Conservation (phyloP, 139 green algal species). For the Volvox reticuliferus region DNA sequence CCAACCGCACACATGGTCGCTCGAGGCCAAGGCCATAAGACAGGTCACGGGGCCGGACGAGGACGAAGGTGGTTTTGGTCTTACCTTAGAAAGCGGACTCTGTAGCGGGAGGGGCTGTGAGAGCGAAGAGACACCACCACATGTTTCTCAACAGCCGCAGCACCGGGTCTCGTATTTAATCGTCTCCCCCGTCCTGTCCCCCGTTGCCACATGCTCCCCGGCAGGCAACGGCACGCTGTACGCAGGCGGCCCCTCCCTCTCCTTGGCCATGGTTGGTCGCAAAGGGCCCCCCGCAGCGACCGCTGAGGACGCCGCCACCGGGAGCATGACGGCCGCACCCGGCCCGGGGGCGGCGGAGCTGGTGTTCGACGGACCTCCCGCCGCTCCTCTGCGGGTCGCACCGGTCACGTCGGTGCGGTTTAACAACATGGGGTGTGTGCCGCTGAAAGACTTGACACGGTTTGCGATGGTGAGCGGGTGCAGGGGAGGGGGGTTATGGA, state of each 20-base stretch:
- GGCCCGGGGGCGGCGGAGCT: neutral
- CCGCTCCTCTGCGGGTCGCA: slow-evolving; percentile 60
- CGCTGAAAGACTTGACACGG: slow-evolving; percentile 6
- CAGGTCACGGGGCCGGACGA: no score
- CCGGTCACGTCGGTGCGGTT: slow-evolving; percentile 52
- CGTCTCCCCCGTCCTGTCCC: no score
- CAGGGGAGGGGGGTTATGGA: no score
- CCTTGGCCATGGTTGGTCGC: slow-evolving; percentile 50
- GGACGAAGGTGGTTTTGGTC: no score
- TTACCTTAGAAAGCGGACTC: no score
- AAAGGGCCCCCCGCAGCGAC: slow-evolving; percentile 21
- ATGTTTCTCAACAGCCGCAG: no score
- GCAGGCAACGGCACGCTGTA: slow-evolving; percentile 44
- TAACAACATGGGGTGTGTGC: slow-evolving; percentile 74
- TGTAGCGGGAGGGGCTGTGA: no score
- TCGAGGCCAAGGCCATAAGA: no score
- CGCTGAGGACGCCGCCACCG: neutral
- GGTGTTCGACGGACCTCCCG: neutral
- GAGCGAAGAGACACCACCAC: no score
- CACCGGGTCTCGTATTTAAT: no score
- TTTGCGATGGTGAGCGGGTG: neutral
- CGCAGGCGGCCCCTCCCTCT: neutral
- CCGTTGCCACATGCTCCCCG: no score
- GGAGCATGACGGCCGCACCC: neutral
- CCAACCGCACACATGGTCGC: no score